Evolutionary conservation across 495 filamentous ascomycete species (phyloP), one percentile per base, ranked within the genome.

Genomic region (Penicillium ochrochloron): DNA sequence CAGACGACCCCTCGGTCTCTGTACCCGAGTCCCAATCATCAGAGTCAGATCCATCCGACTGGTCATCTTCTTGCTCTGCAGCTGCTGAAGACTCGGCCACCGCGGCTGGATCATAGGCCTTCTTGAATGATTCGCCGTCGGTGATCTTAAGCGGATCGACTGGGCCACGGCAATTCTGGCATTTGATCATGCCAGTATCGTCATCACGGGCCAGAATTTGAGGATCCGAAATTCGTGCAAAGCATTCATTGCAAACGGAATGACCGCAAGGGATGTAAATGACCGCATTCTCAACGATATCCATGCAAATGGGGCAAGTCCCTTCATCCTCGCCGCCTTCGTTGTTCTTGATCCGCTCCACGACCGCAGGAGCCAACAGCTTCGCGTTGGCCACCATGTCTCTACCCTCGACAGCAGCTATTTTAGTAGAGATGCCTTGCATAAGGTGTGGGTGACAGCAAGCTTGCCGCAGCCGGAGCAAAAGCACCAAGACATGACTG

Each of bases 371-470:
- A 7, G 79, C 71, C 31, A 97, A 81, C 25, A 81, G 76, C 60
- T 84, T 84, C 0, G 94, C 93, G 23, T 95, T 82, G 10, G 81
- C 82, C 14, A 86, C 57, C 77, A 93, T 88, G 34, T 88, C 80
- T 8, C 93, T 85, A 8, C 85, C 80, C 1, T 88, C 84, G 2
- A 82, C 78, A 11, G 83, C 69, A 61, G 75, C 77, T n/a, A 81
- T 46, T 59, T 87, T 79, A 25, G 80, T 70, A 34, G 86, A 88
- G 65, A 90, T 88, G 61, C 94, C 93, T 12, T 80, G 83, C 57
- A 96, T 93, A n/a, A 99, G 80, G 72, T 96, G 91, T 1, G 94
- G 93, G 75, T 99, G 95, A 67, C 93, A 96, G 70, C 92, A 95
- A 34, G 91, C 91, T 76, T 99, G 95, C 53, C 80, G 75, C 35